phyloP scores from a whole-genome alignment of 2,329 filamentous ascomycete genomes.

The Hortaea werneckii region DNA sequence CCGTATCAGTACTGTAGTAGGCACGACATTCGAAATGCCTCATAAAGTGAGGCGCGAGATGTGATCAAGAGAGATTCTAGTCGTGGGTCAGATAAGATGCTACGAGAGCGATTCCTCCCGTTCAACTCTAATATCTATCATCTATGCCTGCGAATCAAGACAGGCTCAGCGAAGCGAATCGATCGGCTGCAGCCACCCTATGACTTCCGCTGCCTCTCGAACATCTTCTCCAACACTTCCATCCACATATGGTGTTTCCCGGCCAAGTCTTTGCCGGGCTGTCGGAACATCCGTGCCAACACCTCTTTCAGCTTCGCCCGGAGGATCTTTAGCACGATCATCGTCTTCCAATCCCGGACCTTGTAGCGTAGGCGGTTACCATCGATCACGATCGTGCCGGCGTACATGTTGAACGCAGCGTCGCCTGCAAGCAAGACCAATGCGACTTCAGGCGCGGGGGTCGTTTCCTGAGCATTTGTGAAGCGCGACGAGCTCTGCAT shows the following conservation, averaged over 20 bases:
- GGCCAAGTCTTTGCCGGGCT: constrained; percentile 29
- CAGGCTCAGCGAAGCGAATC: too few species aligned
- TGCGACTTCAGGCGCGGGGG: constrained; percentile 57
- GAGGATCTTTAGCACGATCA: constrained; percentile 79
- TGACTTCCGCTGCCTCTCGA: constrained; percentile 2
- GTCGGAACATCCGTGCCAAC: constrained; percentile 58
- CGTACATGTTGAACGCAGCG: constrained; percentile 79
- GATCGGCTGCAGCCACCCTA: too few species aligned
- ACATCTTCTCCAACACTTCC: constrained; percentile 18
- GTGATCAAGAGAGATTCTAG: too few species aligned
- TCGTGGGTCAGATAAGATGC: too few species aligned
- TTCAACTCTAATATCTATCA: too few species aligned
- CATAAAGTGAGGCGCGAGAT: too few species aligned
- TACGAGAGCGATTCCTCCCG: too few species aligned
- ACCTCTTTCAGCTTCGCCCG: constrained; percentile 65
- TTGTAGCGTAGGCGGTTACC: constrained; percentile 78
- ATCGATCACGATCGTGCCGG: constrained; percentile 78
- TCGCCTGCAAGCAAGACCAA: constrained; percentile 81
- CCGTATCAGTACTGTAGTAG: too few species aligned
- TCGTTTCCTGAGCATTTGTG: constrained; percentile 82
- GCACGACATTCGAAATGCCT: too few species aligned
- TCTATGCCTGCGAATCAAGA: too few species aligned
- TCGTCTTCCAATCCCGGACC: constrained; percentile 77
- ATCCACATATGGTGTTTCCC: constrained; percentile 35
- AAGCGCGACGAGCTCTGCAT: constrained; percentile 80